phyloP scores from a whole-genome alignment of 495 filamentous ascomycete species.

The Xylaria intraflava region DNA sequence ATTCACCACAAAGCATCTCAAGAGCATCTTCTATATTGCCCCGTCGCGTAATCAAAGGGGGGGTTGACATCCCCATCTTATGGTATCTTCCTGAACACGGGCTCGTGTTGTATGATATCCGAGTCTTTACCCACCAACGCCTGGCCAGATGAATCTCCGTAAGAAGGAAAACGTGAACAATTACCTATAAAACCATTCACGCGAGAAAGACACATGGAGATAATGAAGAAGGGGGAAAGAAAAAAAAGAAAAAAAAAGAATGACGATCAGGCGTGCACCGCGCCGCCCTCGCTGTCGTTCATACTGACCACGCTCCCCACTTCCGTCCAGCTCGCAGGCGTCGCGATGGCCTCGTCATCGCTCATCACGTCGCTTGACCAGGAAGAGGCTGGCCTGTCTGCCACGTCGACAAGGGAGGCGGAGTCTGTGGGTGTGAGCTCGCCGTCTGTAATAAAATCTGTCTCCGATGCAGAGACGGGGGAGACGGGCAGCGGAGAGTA shows the following conservation, averaged over 20 bases:
- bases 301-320: conserved; percentile 65
- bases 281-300: conserved; percentile 36
- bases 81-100: neutral
- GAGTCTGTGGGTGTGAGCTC: conserved; percentile 48
- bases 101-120: no score
- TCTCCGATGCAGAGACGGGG: conserved; percentile 21
- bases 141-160: neutral
- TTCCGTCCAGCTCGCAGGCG: conserved; percentile 71
- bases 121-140: neutral
- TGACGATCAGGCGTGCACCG: conserved; percentile 23
- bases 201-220: no score
- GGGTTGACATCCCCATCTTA: no score
- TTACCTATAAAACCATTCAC: neutral
- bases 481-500: conserved; percentile 47
- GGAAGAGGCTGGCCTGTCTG: conserved; percentile 29
- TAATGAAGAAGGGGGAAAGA: neutral
- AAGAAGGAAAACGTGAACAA: neutral
- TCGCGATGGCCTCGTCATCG: conserved; percentile 55
- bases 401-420: conserved; percentile 37
- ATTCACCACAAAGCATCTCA: no score
- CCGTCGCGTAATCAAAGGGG: no score
- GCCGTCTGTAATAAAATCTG: conserved; percentile 40
- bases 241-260: neutral
- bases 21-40: no score
- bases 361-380: conserved; percentile 55